These are phyloP conservation scores for Sugiyamaella smithiae DNA, from an alignment of 805 yeast species.

Conservation along the genomic window DNA sequence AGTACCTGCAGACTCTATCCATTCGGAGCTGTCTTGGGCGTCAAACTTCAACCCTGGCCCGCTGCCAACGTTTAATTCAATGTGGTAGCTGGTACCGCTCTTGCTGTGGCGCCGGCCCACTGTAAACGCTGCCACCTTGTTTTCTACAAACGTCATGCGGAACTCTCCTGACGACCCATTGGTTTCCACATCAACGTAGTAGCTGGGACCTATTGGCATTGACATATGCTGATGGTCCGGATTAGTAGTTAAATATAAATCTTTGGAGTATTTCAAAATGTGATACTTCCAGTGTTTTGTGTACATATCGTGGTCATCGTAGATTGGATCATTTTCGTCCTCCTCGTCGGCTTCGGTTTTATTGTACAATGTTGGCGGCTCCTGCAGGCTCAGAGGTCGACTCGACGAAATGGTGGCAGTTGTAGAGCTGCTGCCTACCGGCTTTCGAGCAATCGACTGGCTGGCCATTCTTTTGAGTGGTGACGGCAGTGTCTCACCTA, in stretches of 20 bases:
- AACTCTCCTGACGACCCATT: conserved; percentile 7
- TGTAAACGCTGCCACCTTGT: conserved; percentile 7
- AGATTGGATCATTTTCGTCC: neutral
- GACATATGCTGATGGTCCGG: conserved; percentile 59
- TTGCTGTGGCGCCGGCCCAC: neutral
- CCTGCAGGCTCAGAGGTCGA: conserved; percentile 4
- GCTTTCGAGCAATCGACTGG: neutral
- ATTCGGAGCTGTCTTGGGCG: neutral
- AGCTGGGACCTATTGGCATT: conserved; percentile 62
- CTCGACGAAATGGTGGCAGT: no score
- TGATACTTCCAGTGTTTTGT: conserved; percentile 59
- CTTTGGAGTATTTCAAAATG: conserved; percentile 50
- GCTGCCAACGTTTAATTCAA: neutral
- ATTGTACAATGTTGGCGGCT: no score
- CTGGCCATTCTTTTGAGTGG: neutral
- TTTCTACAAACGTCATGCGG: conserved; percentile 11
- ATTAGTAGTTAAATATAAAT: conserved; percentile 62
- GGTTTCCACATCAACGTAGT: conserved; percentile 39
- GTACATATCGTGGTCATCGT: neutral
- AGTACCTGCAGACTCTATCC: neutral
- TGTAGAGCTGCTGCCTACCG: neutral
- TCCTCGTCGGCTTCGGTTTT: neutral
- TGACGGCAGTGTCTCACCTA: neutral
- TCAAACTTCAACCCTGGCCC: neutral
- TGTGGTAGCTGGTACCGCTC: neutral